A percentile compares a stretch with the other conserved stretches of the same genome.
phyloP scores from a whole-genome alignment of 495 filamentous ascomycete species.

The Terfezia boudieri region DNA sequence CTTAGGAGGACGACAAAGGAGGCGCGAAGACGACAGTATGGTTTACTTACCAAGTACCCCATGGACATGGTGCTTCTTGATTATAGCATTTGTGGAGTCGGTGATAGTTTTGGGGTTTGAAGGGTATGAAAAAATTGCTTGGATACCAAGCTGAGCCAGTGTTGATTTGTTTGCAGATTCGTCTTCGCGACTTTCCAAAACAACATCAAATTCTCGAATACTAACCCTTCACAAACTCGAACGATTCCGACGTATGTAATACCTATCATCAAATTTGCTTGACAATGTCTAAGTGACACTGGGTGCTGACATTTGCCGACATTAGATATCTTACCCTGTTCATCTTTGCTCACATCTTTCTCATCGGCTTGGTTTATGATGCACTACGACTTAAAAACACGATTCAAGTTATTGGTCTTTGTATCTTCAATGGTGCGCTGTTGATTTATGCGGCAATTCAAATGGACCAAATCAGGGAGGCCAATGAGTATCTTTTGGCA shows the following conservation, averaged over 20 bases:
- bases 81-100: constrained; percentile 52
- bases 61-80: constrained; percentile 77
- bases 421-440: constrained; percentile 72
- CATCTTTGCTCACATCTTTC: constrained; percentile 89
- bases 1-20: background rate
- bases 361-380: constrained; percentile 74
- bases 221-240: constrained; percentile 11
- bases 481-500: constrained; percentile 30
- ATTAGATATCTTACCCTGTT: constrained; percentile 87
- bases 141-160: background rate
- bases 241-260: constrained; percentile 21
- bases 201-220: constrained; percentile 22
- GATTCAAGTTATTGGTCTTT: constrained; percentile 92
- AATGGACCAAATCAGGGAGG: constrained; percentile 61
- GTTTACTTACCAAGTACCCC: constrained; percentile 46
- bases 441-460: constrained; percentile 84
- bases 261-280: background rate
- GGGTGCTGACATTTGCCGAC: constrained; percentile 35
- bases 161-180: constrained; percentile 28
- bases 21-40: constrained; percentile 24
- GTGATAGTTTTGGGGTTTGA: constrained; percentile 60
- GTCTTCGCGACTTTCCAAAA: constrained; percentile 47
- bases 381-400: constrained; percentile 89
- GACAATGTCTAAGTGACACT: background rate
- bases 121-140: constrained; percentile 38